Percentiles rank a stretch among this genome's conserved stretches.
phyloP scores from a whole-genome alignment of 2,329 filamentous ascomycete species.

The Microascus cirrosus region DNA sequence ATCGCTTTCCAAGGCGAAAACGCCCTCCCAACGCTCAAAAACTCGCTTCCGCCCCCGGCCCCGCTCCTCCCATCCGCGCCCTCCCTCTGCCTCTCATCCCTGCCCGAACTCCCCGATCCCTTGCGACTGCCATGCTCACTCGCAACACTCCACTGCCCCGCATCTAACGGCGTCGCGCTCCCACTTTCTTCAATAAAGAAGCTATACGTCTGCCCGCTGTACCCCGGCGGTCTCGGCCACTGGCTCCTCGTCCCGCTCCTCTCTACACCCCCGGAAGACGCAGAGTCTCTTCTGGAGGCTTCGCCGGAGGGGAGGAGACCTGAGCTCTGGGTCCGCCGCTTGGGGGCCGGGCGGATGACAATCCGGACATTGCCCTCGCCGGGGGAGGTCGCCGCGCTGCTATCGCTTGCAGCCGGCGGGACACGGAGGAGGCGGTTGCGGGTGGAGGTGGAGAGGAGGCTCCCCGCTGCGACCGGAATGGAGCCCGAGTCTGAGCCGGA shows the following conservation, averaged over 20 bases:
- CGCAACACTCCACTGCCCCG: slow-evolving; percentile 15
- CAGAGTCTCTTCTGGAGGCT: not conserved
- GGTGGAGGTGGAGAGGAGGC: not conserved
- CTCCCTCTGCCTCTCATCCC: not conserved
- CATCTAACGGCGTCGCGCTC: slow-evolving; percentile 11
- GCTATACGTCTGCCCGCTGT: slow-evolving; percentile 13
- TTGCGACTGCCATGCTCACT: slow-evolving; percentile 13
- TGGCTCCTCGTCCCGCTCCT: slow-evolving; percentile 6
- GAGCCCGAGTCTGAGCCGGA: not conserved
- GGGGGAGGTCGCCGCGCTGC: slow-evolving; percentile 7
- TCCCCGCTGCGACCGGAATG: not conserved
- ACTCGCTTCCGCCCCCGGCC: not conserved
- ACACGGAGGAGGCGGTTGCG: not conserved
- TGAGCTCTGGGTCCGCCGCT: slow-evolving; percentile 7
- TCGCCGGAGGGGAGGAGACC: slow-evolving; percentile 1
- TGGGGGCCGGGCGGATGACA: slow-evolving; percentile 16
- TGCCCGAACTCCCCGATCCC: not conserved
- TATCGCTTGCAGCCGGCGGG: not conserved
- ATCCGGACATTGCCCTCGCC: slow-evolving; percentile 17
- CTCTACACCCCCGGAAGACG: not conserved
- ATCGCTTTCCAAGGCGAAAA: slow-evolving; percentile 5
- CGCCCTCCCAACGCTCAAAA: slow-evolving; percentile 2
- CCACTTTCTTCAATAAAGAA: slow-evolving; percentile 14
- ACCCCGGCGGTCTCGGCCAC: slow-evolving; percentile 18
- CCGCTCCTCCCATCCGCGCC: not conserved